Base-by-base conservation (phyloP, 2,329 filamentous ascomycete species). In the Cordyceps javanica region DNA sequence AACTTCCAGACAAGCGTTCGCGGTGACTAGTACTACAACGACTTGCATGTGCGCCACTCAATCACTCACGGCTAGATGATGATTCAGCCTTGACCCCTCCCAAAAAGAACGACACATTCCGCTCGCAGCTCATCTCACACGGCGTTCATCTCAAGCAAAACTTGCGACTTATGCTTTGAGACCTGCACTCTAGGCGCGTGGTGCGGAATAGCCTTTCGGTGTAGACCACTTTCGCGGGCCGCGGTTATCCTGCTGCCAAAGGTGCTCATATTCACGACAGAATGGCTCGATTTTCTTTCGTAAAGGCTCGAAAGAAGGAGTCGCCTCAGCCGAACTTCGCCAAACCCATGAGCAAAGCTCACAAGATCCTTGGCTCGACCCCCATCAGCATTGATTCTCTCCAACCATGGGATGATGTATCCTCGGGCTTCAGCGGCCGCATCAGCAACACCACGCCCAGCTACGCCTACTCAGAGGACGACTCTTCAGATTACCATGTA, bases 211-310 rank as follows among this genome's bases (percentile, higher is more conserved):
- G 38, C 36, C 26, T 56, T 44, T 49, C 28, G 54, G 25, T 45
- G 25, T 50, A 41, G 34, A 44, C 44, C 34, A 34, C 54, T 32
- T 55, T n/a, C 25, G 23, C 54, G 10, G 21, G 34, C 26, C 42
- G 28, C 39, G 46, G 56, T 32, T 38, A 23, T 5, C 19, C 28
- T 21, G 38, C 28, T 32, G 30, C 16, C 23, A 58, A 52, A 44
- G 32, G 23, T 53, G 41, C 23, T 14, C 36, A 21, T 26, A 10
- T 30, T 26, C 21, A 36, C 48, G 34, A 26, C 59, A 63, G 54
- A 25, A 76, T 77, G 75, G 71, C 70, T 49, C 78, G 76, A 59
- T 81, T 82, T 62, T 74, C 69, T 39, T 81, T 81, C 53, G 73
- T 77, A 30, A 66, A 80, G 54, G 73, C 78, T 54, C 76, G 78